phyloP scores from a whole-genome alignment of 2,329 filamentous ascomycete species.

The Cladophialophora yegresii region DNA sequence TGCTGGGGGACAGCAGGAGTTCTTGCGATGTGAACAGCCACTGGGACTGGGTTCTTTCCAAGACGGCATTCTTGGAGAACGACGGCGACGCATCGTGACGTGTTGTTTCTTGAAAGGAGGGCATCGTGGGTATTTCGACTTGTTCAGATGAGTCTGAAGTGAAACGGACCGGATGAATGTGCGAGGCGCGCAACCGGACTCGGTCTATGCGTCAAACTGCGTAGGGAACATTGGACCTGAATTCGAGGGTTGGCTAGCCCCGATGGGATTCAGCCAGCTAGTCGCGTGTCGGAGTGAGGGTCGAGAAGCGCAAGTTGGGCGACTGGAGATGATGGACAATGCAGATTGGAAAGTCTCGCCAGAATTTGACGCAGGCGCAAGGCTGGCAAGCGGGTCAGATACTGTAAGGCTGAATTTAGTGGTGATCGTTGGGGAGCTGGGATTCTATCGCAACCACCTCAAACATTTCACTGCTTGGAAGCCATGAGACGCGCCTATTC shows the following conservation, averaged over 20 bases:
- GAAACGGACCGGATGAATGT: not conserved
- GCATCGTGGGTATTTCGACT: constrained; percentile 26
- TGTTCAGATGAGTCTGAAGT: not conserved
- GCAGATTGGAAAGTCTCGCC: not conserved
- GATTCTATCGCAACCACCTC: not conserved
- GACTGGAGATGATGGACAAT: not conserved
- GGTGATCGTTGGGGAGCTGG: not conserved
- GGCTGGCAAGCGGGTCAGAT: not conserved
- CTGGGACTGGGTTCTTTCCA: constrained; percentile 63
- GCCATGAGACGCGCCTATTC: not conserved
- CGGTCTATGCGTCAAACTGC: not conserved
- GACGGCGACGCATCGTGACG: constrained; percentile 22
- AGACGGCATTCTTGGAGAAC: constrained; percentile 24
- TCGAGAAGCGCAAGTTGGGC: not conserved
- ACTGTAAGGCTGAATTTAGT: not conserved
- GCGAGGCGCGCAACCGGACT: not conserved
- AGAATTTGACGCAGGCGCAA: not conserved
- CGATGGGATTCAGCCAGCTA: not conserved
- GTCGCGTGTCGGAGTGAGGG: not conserved
- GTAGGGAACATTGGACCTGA: not conserved
- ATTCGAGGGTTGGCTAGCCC: not conserved
- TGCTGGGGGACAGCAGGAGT: constrained; percentile 76
- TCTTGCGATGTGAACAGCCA: constrained; percentile 90
- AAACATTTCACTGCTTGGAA: not conserved
- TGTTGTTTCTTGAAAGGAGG: constrained; percentile 22